These are phyloP conservation scores for Aureobasidium subglaciale DNA, from an alignment of 2,329 filamentous ascomycete species.

Conservation along the genomic window DNA sequence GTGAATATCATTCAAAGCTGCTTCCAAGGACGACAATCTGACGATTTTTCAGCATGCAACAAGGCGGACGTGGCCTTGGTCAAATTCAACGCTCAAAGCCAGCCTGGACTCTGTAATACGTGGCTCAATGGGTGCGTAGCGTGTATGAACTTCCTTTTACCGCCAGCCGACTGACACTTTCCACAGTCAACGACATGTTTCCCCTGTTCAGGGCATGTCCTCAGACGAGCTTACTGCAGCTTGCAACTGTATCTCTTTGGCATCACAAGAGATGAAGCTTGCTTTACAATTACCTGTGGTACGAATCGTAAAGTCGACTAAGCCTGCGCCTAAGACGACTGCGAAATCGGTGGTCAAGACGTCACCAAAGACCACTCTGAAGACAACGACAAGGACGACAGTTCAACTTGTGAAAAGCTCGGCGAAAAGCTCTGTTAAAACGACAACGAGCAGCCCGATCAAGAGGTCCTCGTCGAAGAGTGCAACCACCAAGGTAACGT, in stretches of 20 bases:
- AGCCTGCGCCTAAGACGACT: not conserved
- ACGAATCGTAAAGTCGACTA: not conserved
- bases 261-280: not conserved
- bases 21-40: not conserved
- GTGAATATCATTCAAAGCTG: not conserved
- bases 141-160: too few species aligned
- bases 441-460: too few species aligned
- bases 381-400: not conserved
- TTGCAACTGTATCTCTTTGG: not conserved
- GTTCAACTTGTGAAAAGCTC: not conserved
- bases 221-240: conserved; percentile 1
- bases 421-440: not conserved
- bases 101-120: not conserved
- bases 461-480: not conserved
- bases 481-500: not conserved
- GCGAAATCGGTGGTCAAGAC: not conserved
- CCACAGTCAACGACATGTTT: not conserved
- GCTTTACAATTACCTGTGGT: not conserved
- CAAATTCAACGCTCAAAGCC: not conserved
- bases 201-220: not conserved
- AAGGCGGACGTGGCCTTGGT: not conserved
- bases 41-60: not conserved
- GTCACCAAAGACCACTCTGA: not conserved
- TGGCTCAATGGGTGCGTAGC: not conserved
- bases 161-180: too few species aligned